A percentile compares a stretch with the other conserved stretches of the same genome.
phyloP scores from a whole-genome alignment of 2,329 filamentous ascomycete species.

The Rutstroemia sp. region DNA sequence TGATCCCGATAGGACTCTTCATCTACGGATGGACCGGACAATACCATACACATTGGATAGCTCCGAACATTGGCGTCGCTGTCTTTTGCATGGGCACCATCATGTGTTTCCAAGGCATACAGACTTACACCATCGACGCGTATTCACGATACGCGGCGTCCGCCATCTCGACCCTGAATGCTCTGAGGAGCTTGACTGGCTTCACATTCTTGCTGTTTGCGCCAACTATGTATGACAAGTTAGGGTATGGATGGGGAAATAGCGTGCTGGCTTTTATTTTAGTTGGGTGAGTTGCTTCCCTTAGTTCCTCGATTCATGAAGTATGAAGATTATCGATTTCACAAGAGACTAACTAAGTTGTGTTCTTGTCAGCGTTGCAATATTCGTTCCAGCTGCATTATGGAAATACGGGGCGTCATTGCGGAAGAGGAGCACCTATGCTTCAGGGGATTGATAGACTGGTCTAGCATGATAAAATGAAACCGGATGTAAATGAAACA shows the following conservation, averaged over 20 bases:
- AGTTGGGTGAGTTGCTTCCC: not conserved
- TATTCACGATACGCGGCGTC: conserved; percentile 27
- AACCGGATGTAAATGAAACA: too few relatives aligned
- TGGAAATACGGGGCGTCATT: not conserved
- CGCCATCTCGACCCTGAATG: conserved; percentile 31
- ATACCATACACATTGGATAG: conserved; percentile 43
- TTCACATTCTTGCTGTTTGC: conserved; percentile 18
- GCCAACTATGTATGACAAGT: conserved; percentile 17
- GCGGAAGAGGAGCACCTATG: not conserved
- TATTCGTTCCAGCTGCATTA: not conserved
- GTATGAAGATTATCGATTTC: too few relatives aligned
- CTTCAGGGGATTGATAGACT: not conserved
- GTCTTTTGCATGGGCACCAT: conserved; percentile 41
- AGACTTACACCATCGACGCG: conserved; percentile 46
- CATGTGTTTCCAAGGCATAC: conserved; percentile 21
- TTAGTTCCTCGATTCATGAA: too few relatives aligned
- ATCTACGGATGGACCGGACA: conserved; percentile 51
- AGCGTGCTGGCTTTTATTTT: conserved; percentile 20
- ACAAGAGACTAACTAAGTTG: too few relatives aligned
- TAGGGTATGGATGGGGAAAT: conserved; percentile 41
- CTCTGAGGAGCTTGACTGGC: conserved; percentile 14
- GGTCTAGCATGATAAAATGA: too few relatives aligned
- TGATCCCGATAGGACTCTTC: conserved; percentile 48
- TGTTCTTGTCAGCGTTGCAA: not conserved
- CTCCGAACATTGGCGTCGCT: conserved; percentile 46